Evolutionary conservation across 192 early-diverging fungal genomes (phyloP), one percentile per base, ranked within the genome.

Genomic region (Backusella sp.): DNA sequence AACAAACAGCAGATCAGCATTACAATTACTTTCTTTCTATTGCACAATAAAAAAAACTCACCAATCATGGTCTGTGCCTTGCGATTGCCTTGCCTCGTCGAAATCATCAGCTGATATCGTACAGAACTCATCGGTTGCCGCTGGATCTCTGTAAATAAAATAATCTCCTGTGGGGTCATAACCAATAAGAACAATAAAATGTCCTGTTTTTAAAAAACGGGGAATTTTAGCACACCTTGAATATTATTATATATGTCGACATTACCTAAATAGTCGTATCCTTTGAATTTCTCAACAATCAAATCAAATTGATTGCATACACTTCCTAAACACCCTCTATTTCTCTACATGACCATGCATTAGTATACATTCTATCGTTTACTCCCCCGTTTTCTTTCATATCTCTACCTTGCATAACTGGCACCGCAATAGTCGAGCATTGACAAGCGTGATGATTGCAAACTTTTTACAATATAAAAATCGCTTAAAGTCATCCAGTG

Each of bases 141-240:
- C 94, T 7, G 96, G 96, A 75, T 97, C 94, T 69, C 96, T 90
- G 74, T 94, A 95, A 21, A 93, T 85, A 76, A 97, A 94, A 76
- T 87, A 70, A 83, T 97, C 95, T 32, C 86, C 85, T 26, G 88
- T 86, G 1, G 91, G 89, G 53, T 96, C 93, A 74, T 95, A 97
- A 4, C 90, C 93, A 52, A 96, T 90, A n/a, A 97, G 84, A 42
- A 94, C 81, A 32, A 97, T 91, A 76, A 94, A 97, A 80, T 97
- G 96, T 3, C 96, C 96, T 77, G 88, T 74, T 79, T 15, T 12
- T 70, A 80, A 75, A 68, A 62, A 44, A 28, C 49, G 69, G 21
- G 23, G 49, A 78, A 70, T 28, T 28, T 67, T 32, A 66, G 26
- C 11, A 11, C 28, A 1, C 69, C 21, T 28, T 6, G 30, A 26